These are phyloP conservation scores for Podaxis pistillaris DNA, from an alignment of 768 basidiomycete species.

Conservation along the genomic window DNA sequence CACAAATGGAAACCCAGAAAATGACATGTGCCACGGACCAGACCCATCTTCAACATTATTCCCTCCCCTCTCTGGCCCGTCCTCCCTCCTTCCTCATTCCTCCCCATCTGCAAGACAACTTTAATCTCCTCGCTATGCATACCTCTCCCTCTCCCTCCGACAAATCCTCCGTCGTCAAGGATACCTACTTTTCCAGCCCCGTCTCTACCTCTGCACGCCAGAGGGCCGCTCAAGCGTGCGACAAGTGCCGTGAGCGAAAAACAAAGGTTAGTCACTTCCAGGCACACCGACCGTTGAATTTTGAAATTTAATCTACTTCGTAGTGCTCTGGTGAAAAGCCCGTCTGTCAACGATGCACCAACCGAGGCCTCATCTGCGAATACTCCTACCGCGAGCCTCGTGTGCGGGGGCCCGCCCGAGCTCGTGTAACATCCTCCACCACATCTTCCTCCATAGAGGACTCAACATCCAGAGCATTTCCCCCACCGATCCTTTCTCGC, in stretches of 20 bases:
- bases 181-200: constrained; percentile 12
- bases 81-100: constrained; percentile 4
- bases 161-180: not conserved
- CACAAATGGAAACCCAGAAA: constrained; percentile 11
- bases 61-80: not conserved
- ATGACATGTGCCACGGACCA: constrained; percentile 9
- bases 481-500: not conserved
- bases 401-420: constrained; percentile 29
- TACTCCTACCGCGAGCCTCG: constrained; percentile 43
- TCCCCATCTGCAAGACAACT: not conserved
- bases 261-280: constrained; percentile 42
- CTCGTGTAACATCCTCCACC: constrained; percentile 18
- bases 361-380: constrained; percentile 48
- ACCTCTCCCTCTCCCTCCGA: not conserved
- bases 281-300: not conserved
- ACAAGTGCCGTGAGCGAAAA: constrained; percentile 57
- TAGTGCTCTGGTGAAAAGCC: constrained; percentile 62
- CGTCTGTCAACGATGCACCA: constrained; percentile 47
- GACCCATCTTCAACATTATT: constrained; percentile 7
- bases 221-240: constrained; percentile 56
- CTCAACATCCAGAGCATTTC: not conserved
- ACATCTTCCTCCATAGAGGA: not conserved
- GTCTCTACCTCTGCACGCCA: constrained; percentile 41
- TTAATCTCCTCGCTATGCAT: constrained; percentile 1
- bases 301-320: not conserved